phyloP scores from a whole-genome alignment of 2,329 filamentous ascomycete species.

The Aspergillus fumigatiaffinis region DNA sequence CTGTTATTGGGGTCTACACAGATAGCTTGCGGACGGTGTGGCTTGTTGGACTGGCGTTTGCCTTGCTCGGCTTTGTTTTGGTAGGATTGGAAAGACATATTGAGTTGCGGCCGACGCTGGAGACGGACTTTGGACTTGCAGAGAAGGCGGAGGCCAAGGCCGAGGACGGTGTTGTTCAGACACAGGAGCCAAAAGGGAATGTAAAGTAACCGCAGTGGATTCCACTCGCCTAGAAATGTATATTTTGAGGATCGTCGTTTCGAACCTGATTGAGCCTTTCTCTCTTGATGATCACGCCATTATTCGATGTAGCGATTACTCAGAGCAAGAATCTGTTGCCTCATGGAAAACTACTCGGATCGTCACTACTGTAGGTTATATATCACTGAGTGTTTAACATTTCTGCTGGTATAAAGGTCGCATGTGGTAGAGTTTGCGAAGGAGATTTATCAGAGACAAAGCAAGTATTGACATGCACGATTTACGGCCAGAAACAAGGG shows the following conservation, averaged over 20 bases:
- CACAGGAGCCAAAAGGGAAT: background rate
- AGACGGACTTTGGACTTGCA: background rate
- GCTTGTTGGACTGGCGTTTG: background rate
- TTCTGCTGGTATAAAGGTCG: background rate
- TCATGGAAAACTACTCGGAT: background rate
- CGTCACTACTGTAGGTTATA: background rate
- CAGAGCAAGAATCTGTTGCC: background rate
- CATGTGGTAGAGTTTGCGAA: background rate
- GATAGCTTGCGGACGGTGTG: background rate
- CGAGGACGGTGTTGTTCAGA: background rate
- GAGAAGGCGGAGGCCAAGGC: background rate
- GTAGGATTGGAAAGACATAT: background rate
- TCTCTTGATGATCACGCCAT: background rate
- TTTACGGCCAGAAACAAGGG: background rate
- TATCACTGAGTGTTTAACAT: background rate
- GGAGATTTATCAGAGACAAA: background rate
- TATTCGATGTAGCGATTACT: background rate
- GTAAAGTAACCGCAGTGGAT: background rate
- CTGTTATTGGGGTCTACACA: background rate
- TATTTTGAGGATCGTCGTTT: background rate
- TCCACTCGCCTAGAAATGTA: too few species aligned
- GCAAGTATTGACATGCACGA: background rate
- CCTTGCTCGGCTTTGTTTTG: background rate
- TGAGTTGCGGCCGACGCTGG: background rate
- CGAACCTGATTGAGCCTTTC: background rate